These are phyloP conservation scores for Drechslerella coelobrocha DNA, from an alignment of 2,329 filamentous ascomycete genomes.

Conservation along the genomic window DNA sequence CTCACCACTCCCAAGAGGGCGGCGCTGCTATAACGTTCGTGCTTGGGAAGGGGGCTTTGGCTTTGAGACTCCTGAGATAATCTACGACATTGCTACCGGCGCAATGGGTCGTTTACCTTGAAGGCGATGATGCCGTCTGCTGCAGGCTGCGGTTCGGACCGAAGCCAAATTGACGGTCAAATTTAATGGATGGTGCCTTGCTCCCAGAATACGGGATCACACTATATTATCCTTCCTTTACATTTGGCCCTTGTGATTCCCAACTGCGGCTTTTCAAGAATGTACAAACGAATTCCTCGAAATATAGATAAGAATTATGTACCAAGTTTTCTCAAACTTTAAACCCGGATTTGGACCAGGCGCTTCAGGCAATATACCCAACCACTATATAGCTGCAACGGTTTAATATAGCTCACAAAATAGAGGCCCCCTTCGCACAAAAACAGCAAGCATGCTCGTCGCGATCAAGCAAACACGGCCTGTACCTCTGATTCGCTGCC, in stretches of 20 bases:
- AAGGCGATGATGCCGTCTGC: slow-evolving; percentile 19
- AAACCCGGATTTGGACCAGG: slow-evolving; percentile 16
- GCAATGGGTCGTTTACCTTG: slow-evolving; percentile 38
- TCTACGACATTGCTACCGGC: slow-evolving; percentile 39
- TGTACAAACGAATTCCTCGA: slow-evolving; percentile 48
- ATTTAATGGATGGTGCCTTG: not conserved
- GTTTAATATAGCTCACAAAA: slow-evolving; percentile 7
- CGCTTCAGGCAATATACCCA: slow-evolving; percentile 39
- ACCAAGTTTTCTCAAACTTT: slow-evolving; percentile 14
- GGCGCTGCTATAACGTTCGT: too few relatives aligned
- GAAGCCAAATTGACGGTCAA: slow-evolving; percentile 26
- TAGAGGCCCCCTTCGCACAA: slow-evolving; percentile 27
- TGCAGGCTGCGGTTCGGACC: slow-evolving; percentile 47
- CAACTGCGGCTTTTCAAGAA: too few relatives aligned
- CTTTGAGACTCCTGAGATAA: slow-evolving; percentile 6
- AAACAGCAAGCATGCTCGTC: slow-evolving; percentile 9
- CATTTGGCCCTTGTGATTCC: too few relatives aligned
- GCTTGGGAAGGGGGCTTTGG: too few relatives aligned
- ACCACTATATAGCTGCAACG: slow-evolving; percentile 28
- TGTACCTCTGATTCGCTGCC: slow-evolving; percentile 43
- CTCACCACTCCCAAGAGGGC: not conserved
- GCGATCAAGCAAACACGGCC: slow-evolving; percentile 45
- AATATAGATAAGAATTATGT: slow-evolving; percentile 47
- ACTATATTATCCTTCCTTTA: not conserved
- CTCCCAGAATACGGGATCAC: slow-evolving; percentile 2